A percentile compares a stretch with the other conserved stretches of the same genome.
These are phyloP conservation scores for Penicillium sp. DNA, from an alignment of 2,329 filamentous ascomycete species.

Conservation along the genomic window DNA sequence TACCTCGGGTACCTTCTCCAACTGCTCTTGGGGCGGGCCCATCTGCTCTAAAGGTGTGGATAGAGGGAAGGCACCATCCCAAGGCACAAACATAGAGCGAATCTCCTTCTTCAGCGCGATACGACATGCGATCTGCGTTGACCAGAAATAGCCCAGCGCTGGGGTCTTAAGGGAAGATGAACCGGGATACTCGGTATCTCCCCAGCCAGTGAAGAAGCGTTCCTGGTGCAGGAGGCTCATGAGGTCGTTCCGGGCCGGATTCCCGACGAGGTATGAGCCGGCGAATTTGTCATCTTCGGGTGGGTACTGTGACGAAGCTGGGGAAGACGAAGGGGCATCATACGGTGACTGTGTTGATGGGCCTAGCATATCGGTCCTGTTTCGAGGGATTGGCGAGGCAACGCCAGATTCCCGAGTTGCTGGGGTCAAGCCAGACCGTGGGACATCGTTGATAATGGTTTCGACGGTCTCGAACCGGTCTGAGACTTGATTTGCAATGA, in stretches of 20 bases:
- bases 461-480: slow-evolving; percentile 67
- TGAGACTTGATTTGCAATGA: slow-evolving; percentile 93
- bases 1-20: neutral
- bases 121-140: slow-evolving; percentile 80
- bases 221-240: slow-evolving; percentile 86
- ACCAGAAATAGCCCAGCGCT: slow-evolving; percentile 84
- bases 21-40: neutral
- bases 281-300: slow-evolving; percentile 30
- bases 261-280: slow-evolving; percentile 40
- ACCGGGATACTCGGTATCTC: slow-evolving; percentile 57
- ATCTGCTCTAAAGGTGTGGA: slow-evolving; percentile 9
- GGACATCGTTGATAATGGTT: neutral
- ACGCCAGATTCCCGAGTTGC: slow-evolving; percentile 16
- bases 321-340: slow-evolving; percentile 32
- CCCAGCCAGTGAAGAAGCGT: slow-evolving; percentile 94
- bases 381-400: slow-evolving; percentile 23
- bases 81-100: slow-evolving; percentile 36
- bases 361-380: slow-evolving; percentile 10
- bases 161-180: slow-evolving; percentile 66
- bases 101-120: slow-evolving; percentile 73
- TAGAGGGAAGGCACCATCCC: neutral
- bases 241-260: slow-evolving; percentile 48
- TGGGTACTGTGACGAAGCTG: slow-evolving; percentile 12
- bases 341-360: slow-evolving; percentile 15
- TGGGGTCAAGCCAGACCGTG: slow-evolving; percentile 7